Evolutionary conservation across 2,329 filamentous ascomycete species (phyloP).

Genomic region (Metarhizium brunneum): DNA sequence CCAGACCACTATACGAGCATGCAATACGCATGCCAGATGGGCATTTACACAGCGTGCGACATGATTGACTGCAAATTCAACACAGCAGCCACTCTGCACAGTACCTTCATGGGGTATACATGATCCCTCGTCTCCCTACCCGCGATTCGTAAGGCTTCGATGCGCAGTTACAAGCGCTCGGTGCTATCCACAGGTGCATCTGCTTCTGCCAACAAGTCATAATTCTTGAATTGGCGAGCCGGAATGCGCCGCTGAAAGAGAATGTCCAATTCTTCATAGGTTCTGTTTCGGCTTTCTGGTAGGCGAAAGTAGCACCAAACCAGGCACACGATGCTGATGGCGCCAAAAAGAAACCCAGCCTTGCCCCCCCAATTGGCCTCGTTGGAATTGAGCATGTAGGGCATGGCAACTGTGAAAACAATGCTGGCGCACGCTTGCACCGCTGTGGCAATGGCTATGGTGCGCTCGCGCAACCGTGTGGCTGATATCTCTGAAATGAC

Average conservation of each 20-base stretch:
- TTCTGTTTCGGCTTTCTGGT: conserved; percentile 18
- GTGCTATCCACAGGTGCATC: not conserved
- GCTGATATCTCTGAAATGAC: conserved; percentile 30
- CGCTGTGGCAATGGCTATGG: conserved; percentile 20
- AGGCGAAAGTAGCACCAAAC: conserved; percentile 19
- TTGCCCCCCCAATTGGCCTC: conserved; percentile 23
- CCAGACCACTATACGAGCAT: no score
- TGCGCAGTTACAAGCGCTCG: not conserved
- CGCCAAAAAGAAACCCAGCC: conserved; percentile 21
- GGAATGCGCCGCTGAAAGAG: conserved; percentile 15
- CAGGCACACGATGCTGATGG: conserved; percentile 13
- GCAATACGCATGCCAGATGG: no score
- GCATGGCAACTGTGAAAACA: conserved; percentile 17
- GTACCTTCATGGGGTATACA: no score
- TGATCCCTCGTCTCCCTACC: no score
- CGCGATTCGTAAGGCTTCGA: no score
- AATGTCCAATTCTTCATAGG: conserved; percentile 22
- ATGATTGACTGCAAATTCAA: no score
- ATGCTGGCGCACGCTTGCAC: conserved; percentile 15
- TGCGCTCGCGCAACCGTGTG: conserved; percentile 22
- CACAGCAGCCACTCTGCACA: no score
- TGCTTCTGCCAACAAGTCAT: conserved; percentile 10
- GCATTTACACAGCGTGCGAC: no score
- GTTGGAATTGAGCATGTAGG: conserved; percentile 22
- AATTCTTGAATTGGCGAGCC: conserved; percentile 9